These are phyloP conservation scores for Trichoderma gracile DNA, from an alignment of 2,329 filamentous ascomycete species.

Conservation along the genomic window DNA sequence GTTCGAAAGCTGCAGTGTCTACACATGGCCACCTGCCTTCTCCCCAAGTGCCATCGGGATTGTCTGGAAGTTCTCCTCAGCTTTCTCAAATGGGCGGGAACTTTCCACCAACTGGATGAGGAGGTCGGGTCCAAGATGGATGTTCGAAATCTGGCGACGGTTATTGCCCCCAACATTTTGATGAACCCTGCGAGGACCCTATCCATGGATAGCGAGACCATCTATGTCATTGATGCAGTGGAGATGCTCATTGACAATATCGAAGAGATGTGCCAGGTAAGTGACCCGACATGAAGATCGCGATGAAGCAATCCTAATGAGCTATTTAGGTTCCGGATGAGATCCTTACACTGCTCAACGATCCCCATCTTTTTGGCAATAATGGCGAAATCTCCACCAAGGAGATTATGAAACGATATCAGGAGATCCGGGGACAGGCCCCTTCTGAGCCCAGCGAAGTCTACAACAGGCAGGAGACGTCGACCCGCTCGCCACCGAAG, in stretches of 20 bases:
- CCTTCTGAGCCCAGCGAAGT: constrained; percentile 61
- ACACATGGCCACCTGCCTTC: constrained; percentile 86
- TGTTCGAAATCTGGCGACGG: constrained; percentile 92
- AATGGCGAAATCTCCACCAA: constrained; percentile 90
- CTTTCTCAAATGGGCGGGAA: constrained; percentile 96
- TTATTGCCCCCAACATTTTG: constrained; percentile 94
- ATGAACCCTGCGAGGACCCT: constrained; percentile 67
- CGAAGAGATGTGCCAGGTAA: constrained; percentile 95
- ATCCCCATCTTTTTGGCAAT: constrained; percentile 78
- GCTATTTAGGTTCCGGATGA: constrained; percentile 80
- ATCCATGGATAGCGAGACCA: constrained; percentile 80
- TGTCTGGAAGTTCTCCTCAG: constrained; percentile 93
- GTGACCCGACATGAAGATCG: constrained; percentile 34
- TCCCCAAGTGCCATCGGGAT: constrained; percentile 91
- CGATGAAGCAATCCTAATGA: constrained; percentile 27
- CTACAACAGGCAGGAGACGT: constrained; percentile 59
- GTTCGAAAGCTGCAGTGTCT: constrained; percentile 81
- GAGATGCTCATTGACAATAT: constrained; percentile 89
- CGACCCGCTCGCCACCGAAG: constrained; percentile 54
- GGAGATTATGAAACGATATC: constrained; percentile 92
- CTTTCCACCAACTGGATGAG: constrained; percentile 95
- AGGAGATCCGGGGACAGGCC: constrained; percentile 67
- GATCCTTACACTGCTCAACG: constrained; percentile 80
- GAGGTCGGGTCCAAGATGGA: constrained; percentile 99
- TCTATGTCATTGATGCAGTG: constrained; percentile 90